Evolutionary conservation across 2,329 filamentous ascomycete genomes (phyloP).

Genomic region (Penicillium sp.): DNA sequence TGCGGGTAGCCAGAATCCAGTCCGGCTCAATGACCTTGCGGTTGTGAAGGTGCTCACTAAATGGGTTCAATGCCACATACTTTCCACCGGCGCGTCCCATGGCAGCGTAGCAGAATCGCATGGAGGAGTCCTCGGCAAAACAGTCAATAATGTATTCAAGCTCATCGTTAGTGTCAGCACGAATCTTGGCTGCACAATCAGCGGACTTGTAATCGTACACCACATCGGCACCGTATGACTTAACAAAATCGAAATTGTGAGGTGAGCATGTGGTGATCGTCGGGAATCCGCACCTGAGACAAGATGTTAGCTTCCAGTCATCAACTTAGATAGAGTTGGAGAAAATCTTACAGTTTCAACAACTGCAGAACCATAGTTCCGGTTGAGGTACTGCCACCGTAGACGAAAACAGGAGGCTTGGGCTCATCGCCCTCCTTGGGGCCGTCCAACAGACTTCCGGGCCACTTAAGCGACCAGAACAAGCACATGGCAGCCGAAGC

Average conservation of each 20-base stretch:
- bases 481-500: not conserved
- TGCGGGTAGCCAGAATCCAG: constrained; percentile 1
- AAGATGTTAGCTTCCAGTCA: not conserved
- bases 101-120: constrained; percentile 38
- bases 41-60: not conserved
- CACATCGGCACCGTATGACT: constrained; percentile 44
- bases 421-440: not conserved
- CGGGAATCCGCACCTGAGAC: constrained; percentile 34
- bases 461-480: not conserved
- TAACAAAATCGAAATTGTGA: constrained; percentile 44
- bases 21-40: not conserved
- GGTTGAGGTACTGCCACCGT: constrained; percentile 1
- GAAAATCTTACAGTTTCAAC: not conserved
- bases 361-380: constrained; percentile 1
- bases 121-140: constrained; percentile 37
- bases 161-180: constrained; percentile 37
- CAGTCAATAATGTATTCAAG: constrained; percentile 48
- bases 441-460: not conserved
- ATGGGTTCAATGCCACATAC: not conserved
- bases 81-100: constrained; percentile 38
- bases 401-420: not conserved
- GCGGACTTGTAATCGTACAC: constrained; percentile 48
- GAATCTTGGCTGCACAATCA: constrained; percentile 38
- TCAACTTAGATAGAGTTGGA: too few species aligned
- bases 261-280: constrained; percentile 50